Base-by-base conservation (phyloP, 257 asterid species). In the Fraxinus cuspidata region DNA sequence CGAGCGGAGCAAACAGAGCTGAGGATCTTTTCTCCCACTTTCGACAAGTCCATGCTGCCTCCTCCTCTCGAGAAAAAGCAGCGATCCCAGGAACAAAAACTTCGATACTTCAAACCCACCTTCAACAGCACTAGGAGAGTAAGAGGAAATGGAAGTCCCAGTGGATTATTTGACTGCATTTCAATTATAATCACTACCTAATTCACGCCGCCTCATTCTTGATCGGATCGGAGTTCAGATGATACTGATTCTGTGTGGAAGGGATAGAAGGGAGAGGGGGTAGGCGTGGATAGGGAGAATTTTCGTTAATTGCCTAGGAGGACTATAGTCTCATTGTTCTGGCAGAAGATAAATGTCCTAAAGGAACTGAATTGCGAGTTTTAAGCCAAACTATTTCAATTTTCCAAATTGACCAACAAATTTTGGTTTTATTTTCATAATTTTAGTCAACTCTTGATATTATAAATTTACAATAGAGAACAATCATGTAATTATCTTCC, bases 1-100 rank as follows among this genome's bases (percentile, higher is more conserved):
- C 98, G 94, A 5, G 99, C 99, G 3, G 98, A 93, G 82, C 99
- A 98, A 79, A 93, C 98, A 69, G 99, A 93, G 87, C 98, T 96
- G 85, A 96, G 81, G 78, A 96, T 83, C 94, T 93, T 96, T 89
- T 96, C 98, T 71, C 98, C 99, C 78, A 96, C 98, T 84, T 92
- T 92, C 70, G 99, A 93, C 83, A 93, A 86, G 90, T 96, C 99
- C 99, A 96, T 96, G 78, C 85, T 89, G 78, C 92, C 94, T 83
- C 90, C 93, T 81, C 91, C 92, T 47, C 85, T 89, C 60, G 95
- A 89, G 84, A 96, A 92, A 92, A 83, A 96, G 96, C 87, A 96
- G 89, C 83, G 99, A 93, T 65, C 96, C 97, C 58, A 96, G 83
- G 88, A 96, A 96, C 86, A 96, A 82, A 74, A 88, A 83, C 87